Conservation (phyloP, 2,329 filamentous ascomycete genomes). For the Alternaria dauci region DNA sequence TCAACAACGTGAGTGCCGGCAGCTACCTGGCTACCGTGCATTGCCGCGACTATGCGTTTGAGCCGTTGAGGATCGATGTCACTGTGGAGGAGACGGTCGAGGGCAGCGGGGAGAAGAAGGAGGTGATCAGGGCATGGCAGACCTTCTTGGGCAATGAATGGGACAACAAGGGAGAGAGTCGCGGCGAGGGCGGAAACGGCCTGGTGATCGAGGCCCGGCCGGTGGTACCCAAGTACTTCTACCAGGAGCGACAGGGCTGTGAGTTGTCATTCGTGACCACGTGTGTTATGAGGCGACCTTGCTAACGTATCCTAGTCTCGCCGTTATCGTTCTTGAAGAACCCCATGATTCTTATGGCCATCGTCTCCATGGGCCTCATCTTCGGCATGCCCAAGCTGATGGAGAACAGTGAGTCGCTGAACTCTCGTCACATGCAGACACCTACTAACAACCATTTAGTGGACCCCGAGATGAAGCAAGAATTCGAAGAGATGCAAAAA, state of each 20-base stretch:
- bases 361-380: slow-evolving; percentile 83
- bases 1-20: slow-evolving; percentile 73
- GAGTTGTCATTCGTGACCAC: slow-evolving; percentile 51
- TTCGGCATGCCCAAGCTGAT: slow-evolving; percentile 94
- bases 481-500: slow-evolving; percentile 91
- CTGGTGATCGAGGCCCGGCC: slow-evolving; percentile 68
- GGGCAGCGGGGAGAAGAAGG: slow-evolving; percentile 43
- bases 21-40: slow-evolving; percentile 86
- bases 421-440: not conserved
- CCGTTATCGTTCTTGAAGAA: slow-evolving; percentile 86
- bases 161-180: slow-evolving; percentile 79
- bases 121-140: slow-evolving; percentile 74
- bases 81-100: slow-evolving; percentile 38
- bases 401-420: slow-evolving; percentile 82
- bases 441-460: slow-evolving; percentile 63
- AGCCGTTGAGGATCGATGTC: slow-evolving; percentile 82
- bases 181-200: slow-evolving; percentile 55
- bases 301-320: slow-evolving; percentile 65
- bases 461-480: slow-evolving; percentile 94
- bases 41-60: slow-evolving; percentile 76
- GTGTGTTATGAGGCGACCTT: not conserved
- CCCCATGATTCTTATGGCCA: slow-evolving; percentile 93
- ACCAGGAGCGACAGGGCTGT: slow-evolving; percentile 78
- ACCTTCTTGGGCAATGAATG: slow-evolving; percentile 90
- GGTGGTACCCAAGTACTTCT: slow-evolving; percentile 75